Percentiles rank a stretch among this genome's conserved stretches.
Evolutionary conservation across 768 basidiomycete species (phyloP).

Genomic region (Krasilnikovozyma curviuscula): DNA sequence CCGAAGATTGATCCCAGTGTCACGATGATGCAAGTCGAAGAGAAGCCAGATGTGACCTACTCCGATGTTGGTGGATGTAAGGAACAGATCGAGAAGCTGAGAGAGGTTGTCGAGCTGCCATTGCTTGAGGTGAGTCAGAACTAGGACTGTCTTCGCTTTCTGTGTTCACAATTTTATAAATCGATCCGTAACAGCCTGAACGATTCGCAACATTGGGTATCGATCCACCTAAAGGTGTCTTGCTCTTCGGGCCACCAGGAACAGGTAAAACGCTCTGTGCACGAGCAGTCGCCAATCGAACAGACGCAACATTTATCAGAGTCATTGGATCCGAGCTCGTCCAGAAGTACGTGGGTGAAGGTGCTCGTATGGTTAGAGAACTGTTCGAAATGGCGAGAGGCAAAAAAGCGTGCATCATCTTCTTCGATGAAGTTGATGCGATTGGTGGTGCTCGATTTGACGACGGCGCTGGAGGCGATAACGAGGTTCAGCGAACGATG

Average conservation of each 20-base stretch:
- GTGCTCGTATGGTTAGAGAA: conserved; percentile 95
- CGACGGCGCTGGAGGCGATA: conserved; percentile 95
- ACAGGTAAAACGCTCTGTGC: conserved; percentile 99
- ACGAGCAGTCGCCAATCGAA: conserved; percentile 91
- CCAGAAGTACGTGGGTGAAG: conserved; percentile 99
- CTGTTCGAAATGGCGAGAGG: conserved; percentile 97
- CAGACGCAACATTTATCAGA: conserved; percentile 96
- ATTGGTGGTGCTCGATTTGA: conserved; percentile 96
- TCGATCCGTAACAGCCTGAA: too few species aligned
- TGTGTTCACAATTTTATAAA: conserved; percentile 17
- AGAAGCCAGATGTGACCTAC: conserved; percentile 49
- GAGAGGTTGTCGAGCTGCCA: conserved; percentile 95
- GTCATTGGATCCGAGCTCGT: conserved; percentile 98
- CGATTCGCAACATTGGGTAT: conserved; percentile 95
- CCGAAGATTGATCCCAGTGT: conserved; percentile 98
- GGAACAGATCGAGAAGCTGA: conserved; percentile 95
- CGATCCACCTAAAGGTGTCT: conserved; percentile 93
- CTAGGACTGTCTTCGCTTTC: neutral
- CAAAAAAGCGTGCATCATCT: conserved; percentile 98
- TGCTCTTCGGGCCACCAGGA: conserved; percentile 86
- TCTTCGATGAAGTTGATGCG: conserved; percentile 97
- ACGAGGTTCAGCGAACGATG: conserved; percentile 98
- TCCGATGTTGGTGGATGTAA: conserved; percentile 97
- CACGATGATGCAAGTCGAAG: conserved; percentile 66
- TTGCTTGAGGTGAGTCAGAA: conserved; percentile 57